Percentiles rank a stretch among this genome's conserved stretches.
Conservation (phyloP, 129 eudicot genomes). For the Silybum marianum region DNA sequence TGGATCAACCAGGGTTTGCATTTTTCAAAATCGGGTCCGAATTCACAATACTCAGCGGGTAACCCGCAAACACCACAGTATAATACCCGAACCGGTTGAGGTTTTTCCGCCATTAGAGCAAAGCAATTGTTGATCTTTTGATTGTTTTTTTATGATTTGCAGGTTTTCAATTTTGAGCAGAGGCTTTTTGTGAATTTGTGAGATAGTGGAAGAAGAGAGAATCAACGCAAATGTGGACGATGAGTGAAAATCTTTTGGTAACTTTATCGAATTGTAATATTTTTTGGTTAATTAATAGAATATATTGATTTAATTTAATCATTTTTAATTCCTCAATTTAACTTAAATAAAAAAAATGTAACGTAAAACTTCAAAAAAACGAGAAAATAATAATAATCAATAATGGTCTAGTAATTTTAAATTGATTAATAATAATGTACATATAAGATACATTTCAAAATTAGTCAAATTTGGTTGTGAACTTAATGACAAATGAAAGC, state of each 20-base stretch:
- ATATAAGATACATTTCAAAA: too few species aligned
- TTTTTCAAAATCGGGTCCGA: constrained; percentile 90
- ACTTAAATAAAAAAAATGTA: too few species aligned
- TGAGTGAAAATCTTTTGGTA: not conserved
- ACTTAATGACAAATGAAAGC: too few species aligned
- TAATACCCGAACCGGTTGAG: constrained; percentile 58
- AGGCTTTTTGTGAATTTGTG: not conserved
- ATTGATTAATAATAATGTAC: too few species aligned
- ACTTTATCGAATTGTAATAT: too few species aligned
- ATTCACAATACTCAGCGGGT: constrained; percentile 91
- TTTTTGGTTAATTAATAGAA: too few species aligned
- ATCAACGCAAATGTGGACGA: not conserved
- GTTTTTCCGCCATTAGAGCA: constrained; percentile 70
- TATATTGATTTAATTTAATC: too few species aligned
- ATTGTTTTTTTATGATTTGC: not conserved
- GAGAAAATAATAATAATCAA: too few species aligned
- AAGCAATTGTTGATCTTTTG: constrained; percentile 1
- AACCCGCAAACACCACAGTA: constrained; percentile 85
- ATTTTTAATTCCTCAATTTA: too few species aligned
- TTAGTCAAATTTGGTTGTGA: too few species aligned
- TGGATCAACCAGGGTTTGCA: constrained; percentile 94
- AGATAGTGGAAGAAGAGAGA: not conserved
- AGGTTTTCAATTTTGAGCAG: constrained; percentile 5
- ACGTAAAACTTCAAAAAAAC: too few species aligned
- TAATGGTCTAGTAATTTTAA: too few species aligned